Base-by-base conservation (phyloP, 441 rosid species). In the Macaranga tanarius region DNA sequence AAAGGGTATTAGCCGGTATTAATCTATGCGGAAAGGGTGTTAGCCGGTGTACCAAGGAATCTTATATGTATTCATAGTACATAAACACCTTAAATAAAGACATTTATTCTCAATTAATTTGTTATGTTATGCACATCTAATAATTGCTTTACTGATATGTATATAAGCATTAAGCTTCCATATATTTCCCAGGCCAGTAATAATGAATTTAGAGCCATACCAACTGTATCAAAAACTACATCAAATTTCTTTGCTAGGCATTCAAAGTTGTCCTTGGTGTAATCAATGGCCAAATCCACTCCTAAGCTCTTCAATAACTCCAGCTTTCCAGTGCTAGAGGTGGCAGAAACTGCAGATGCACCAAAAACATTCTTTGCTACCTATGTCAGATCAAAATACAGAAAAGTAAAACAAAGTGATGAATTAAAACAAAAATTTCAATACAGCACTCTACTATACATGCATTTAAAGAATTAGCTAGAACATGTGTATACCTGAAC, bases 251-350 rank as follows among this genome's bases (percentile, higher is more conserved):
- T 91, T 23, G 86, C 74, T 54, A 88, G 79, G 70, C n/a, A 88
- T 75, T 91, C 92, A 10, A 87, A 76, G 55, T 87, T 83, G 60
- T 89, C 88, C 73, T 89, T 89, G 5, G 90, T 86, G 81, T 88
- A 89, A 77, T 91, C 95, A 75, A 91, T 84, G 3, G 88, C 92
- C 75, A 89, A 83, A 83, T 91, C 95, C 67, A 76, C 92, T 74
- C 93, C 93, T 75, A 89, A 75, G 77, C 87, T 89, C 81, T 62
- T 89, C 83, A 91, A 58, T 11, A 88, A 66, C 59, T 87, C 95
- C 12, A 91, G 67, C 75, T 91, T 88, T 75, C 81, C 80, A 5
- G 90, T 83, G 73, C 92, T 85, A 7, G 89, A 77, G n/a, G 48
- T 42, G 15, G 54, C 67, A 65, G 67, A 42, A 51, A 67, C 12